phyloP scores from a whole-genome alignment of 805 yeast species.

The Lipomyces spencermartinsiae region DNA sequence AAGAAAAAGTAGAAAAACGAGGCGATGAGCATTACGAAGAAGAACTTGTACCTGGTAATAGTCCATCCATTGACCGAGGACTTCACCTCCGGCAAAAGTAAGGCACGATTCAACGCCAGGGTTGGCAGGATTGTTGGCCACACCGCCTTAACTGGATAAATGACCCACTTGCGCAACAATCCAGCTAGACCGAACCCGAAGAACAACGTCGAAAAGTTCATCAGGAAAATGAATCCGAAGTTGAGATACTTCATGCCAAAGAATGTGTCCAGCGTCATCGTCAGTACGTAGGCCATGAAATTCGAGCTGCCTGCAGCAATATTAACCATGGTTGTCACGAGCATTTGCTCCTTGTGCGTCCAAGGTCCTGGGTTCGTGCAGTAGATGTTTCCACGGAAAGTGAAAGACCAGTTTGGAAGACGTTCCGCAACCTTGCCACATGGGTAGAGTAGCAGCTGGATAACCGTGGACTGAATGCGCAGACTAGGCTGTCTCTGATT shows the following conservation, averaged over 20 bases:
- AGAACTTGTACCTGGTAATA: conserved; percentile 58
- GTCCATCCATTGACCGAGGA: conserved; percentile 64
- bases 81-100: conserved; percentile 56
- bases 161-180: conserved; percentile 61
- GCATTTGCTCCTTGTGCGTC: conserved; percentile 65
- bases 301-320: too few species aligned
- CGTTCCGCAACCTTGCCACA: conserved; percentile 55
- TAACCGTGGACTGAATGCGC: too few species aligned
- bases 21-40: conserved; percentile 50
- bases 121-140: conserved; percentile 69
- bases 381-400: too few species aligned
- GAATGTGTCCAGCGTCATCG: too few species aligned
- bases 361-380: conserved; percentile 75
- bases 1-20: conserved; percentile 51
- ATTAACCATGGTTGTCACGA: too few species aligned
- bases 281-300: too few species aligned
- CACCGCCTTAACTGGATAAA: conserved; percentile 55
- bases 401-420: conserved; percentile 54
- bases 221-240: too few species aligned
- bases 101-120: conserved; percentile 56
- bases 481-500: too few species aligned
- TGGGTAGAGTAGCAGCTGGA: conserved; percentile 70
- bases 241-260: too few species aligned
- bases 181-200: conserved; percentile 74
- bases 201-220: conserved; percentile 65